Conservation (phyloP, 768 basidiomycete species). For the Fistulinella prunicolor region DNA sequence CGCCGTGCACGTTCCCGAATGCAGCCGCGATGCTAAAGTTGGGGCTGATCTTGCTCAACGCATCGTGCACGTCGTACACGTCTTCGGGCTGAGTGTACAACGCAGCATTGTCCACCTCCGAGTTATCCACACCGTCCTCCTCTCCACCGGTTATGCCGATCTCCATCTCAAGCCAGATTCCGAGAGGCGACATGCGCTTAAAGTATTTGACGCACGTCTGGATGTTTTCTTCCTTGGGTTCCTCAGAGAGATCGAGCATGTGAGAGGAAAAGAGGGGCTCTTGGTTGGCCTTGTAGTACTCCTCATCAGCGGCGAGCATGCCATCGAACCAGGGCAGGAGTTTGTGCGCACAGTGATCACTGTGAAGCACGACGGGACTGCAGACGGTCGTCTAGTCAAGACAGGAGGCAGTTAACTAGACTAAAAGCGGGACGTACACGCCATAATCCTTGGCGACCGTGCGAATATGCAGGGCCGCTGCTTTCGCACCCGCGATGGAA, state of each 20-base stretch:
- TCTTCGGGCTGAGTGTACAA: constrained; percentile 99
- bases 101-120: constrained; percentile 86
- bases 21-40: constrained; percentile 98
- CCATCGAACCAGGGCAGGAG: constrained; percentile 99
- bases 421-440: constrained; percentile 57
- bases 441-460: constrained; percentile 87
- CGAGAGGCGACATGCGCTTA: constrained; percentile 87
- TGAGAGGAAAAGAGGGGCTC: constrained; percentile 93
- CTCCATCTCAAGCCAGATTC: constrained; percentile 99
- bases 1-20: constrained; percentile 98
- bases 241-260: constrained; percentile 98
- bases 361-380: constrained; percentile 95
- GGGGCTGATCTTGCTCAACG: constrained; percentile 79
- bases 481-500: constrained; percentile 87
- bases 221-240: constrained; percentile 92
- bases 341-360: constrained; percentile 98
- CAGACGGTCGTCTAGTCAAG: neutral
- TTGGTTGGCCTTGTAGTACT: constrained; percentile 84
- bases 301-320: constrained; percentile 96
- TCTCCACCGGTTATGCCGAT: constrained; percentile 99
- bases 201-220: constrained; percentile 92
- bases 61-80: constrained; percentile 85
- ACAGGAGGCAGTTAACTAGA: constrained; percentile 1
- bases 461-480: constrained; percentile 90
- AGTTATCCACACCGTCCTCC: constrained; percentile 99